A percentile compares a stretch with the other conserved stretches of the same genome.
Conservation (phyloP, 225 moss, liverwort and hornwort species). For the Thuidium tamariscinum region DNA sequence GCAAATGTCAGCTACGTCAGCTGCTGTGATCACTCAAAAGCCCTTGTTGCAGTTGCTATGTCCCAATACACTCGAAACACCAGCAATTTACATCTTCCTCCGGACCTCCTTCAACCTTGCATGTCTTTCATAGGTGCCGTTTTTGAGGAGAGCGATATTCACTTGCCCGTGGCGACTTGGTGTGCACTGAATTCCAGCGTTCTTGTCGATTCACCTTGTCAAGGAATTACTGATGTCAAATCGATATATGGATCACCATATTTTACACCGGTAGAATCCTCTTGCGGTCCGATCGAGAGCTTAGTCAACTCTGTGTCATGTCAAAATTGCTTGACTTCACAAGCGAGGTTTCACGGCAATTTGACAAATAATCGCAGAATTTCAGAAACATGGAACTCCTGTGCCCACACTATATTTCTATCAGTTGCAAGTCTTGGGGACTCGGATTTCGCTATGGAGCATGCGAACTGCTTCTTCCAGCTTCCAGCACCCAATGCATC, state of each 20-base stretch:
- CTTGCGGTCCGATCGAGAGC: constrained; percentile 1
- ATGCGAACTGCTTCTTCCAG: constrained; percentile 27
- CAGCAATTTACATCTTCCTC: constrained; percentile 16
- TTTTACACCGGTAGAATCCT: not conserved
- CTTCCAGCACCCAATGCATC: not conserved
- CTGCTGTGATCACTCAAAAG: constrained; percentile 38
- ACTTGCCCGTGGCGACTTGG: constrained; percentile 8
- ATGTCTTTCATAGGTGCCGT: not conserved
- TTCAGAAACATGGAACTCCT: constrained; percentile 14
- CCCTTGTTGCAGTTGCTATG: constrained; percentile 36
- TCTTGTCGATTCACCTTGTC: constrained; percentile 5
- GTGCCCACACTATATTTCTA: constrained; percentile 13
- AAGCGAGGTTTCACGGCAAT: constrained; percentile 9
- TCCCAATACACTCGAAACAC: constrained; percentile 24
- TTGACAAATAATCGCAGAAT: not conserved
- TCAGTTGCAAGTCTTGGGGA: constrained; percentile 30
- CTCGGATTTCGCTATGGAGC: constrained; percentile 32
- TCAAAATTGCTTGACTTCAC: constrained; percentile 17
- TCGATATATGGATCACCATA: not conserved
- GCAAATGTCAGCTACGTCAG: constrained; percentile 16
- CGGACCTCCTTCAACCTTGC: constrained; percentile 10
- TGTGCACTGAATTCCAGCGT: constrained; percentile 25
- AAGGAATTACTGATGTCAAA: not conserved
- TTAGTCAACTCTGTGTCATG: not conserved
- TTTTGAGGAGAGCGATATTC: constrained; percentile 8